Evolutionary conservation across 2,329 filamentous ascomycete genomes (phyloP), one percentile per base, ranked within the genome.

Genomic region (Verticillium albo-atrum): DNA sequence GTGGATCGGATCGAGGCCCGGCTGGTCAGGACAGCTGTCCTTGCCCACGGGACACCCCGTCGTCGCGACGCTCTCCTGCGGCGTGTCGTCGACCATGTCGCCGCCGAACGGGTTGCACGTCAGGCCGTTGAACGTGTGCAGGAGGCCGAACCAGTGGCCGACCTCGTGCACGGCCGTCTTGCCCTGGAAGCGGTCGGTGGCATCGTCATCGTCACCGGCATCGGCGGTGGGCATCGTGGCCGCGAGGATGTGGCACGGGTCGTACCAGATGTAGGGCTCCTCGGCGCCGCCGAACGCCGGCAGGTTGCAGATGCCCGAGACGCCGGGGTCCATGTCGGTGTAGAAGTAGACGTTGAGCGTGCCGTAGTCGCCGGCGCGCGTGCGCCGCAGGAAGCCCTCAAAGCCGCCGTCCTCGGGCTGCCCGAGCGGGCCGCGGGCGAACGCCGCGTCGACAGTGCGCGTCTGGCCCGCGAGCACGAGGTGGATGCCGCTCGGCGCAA

Each of bases 321-420:
- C 50, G 32, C 59, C 65, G 25, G 58, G 58, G 25, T 58, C 57
- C 23, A 66, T 51, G 15, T 62, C 61, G 17, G 58, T 61, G 58
- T 66, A 58, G 54, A 77, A 76, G 71, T 79, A 80, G 52, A 79
- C 35, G 68, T 80, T 79, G 42, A 80, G 72, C 54, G 75, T 69
- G 5, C 65, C 52, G 63, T 75, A 75, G 54, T 61, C 65, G 54
- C 72, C 73, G 67, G 74, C 71, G 57, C 74, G 72, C 25, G 28
- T 35, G 15, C 9, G 5, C 27, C 28, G 10, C n/a, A 54, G 4
- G 52, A 54, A 54, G 7, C 23, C 28, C 28, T 32, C 17, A 28
- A 54, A 54, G 52, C 30, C 14, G 7, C 20, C 52, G 52, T 15
- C 52, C 27, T 34, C 52, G 52, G 6, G 28, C 27, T 34, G n/a